These are phyloP conservation scores for Glycyrrhiza uralensis DNA, from an alignment of 306 rosid genomes.

Conservation along the genomic window DNA sequence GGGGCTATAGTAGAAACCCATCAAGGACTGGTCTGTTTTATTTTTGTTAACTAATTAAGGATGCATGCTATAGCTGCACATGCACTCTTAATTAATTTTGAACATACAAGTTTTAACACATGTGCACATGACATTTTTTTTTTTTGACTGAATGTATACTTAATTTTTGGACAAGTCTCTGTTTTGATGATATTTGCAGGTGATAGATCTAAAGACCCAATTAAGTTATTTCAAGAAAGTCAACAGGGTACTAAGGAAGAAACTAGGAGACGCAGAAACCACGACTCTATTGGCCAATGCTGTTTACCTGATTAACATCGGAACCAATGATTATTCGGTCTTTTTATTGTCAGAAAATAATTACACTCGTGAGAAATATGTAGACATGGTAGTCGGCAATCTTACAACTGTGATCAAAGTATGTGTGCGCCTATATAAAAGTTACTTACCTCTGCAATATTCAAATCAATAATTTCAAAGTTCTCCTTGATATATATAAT, in stretches of 20 bases:
- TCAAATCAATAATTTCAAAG: too few species aligned
- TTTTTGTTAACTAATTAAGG: not conserved
- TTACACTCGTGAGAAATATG: conserved; percentile 36
- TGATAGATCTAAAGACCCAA: conserved; percentile 53
- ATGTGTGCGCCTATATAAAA: too few species aligned
- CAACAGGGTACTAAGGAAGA: conserved; percentile 34
- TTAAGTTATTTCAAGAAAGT: conserved; percentile 43
- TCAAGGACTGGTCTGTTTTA: conserved; percentile 38
- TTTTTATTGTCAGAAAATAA: conserved; percentile 43
- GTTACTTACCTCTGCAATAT: not conserved
- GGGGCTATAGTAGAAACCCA: conserved; percentile 57
- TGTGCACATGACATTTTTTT: too few species aligned
- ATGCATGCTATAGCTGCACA: too few species aligned
- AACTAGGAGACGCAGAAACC: conserved; percentile 42
- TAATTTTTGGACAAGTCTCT: too few species aligned
- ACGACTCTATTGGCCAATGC: conserved; percentile 44
- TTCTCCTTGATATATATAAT: too few species aligned
- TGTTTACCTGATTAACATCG: conserved; percentile 57
- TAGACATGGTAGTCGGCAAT: conserved; percentile 62
- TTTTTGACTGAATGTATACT: too few species aligned
- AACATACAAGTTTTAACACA: too few species aligned
- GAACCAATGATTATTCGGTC: conserved; percentile 59
- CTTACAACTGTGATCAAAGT: conserved; percentile 55
- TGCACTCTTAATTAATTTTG: too few species aligned
- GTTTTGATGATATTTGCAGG: conserved; percentile 38